These are phyloP conservation scores for Paramecium caudatum DNA, from an alignment of 73 alveolate species.

Conservation along the genomic window DNA sequence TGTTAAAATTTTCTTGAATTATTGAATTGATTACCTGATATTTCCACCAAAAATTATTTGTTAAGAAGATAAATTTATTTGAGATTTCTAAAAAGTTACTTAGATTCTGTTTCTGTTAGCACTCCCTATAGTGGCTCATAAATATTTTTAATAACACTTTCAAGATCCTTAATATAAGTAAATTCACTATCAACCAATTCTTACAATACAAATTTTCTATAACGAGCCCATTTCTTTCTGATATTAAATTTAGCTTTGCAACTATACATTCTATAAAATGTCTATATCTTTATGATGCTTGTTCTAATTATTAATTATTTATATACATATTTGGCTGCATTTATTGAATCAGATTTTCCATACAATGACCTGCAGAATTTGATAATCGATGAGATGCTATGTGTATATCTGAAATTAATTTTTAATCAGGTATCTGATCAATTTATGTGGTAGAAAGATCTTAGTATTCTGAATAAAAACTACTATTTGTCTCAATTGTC, in stretches of 20 bases:
- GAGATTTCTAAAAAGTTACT: background rate
- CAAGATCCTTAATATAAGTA: slow-evolving; percentile 10
- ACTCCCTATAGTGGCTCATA: slow-evolving; percentile 1
- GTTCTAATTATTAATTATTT: background rate
- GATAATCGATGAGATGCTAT: background rate
- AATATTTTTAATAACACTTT: background rate
- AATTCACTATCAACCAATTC: slow-evolving; percentile 46
- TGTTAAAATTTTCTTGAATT: background rate
- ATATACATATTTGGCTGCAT: background rate
- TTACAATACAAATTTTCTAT: slow-evolving; percentile 29
- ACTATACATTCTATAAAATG: slow-evolving; percentile 18
- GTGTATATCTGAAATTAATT: background rate
- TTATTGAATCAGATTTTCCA: background rate
- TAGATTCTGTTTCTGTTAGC: background rate
- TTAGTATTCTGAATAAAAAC: background rate
- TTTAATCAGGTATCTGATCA: background rate
- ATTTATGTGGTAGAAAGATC: background rate
- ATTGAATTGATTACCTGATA: background rate
- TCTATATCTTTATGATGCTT: background rate
- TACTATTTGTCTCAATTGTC: background rate
- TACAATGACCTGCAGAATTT: slow-evolving; percentile 17
- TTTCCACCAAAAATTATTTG: slow-evolving; percentile 4
- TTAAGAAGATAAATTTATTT: background rate
- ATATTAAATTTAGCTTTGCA: background rate
- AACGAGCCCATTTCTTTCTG: slow-evolving; percentile 23